phyloP scores from a whole-genome alignment of 306 rosid genomes.

The Argentina anserina region DNA sequence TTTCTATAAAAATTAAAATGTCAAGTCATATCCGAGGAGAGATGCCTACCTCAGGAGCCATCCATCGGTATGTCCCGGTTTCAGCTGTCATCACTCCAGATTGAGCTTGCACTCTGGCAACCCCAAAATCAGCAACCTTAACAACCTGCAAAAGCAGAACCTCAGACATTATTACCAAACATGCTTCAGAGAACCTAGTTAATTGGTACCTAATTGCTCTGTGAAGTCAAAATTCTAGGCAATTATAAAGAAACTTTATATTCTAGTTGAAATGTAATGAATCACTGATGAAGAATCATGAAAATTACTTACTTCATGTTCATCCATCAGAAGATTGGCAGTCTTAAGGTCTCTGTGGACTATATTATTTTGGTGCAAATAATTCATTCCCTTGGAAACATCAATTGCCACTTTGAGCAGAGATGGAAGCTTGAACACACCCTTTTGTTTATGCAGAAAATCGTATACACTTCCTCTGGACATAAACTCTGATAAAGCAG shows the following conservation, averaged over 20 bases:
- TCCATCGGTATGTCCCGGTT: conserved; percentile 99
- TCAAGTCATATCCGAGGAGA: no score
- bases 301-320: conserved; percentile 69
- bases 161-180: neutral
- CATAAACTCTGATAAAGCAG: conserved; percentile 80
- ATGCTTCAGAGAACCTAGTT: neutral
- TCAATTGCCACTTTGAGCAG: conserved; percentile 90
- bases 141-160: conserved; percentile 61
- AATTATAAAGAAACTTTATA: conserved; percentile 9
- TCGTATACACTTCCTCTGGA: conserved; percentile 90
- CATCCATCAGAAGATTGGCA: conserved; percentile 99
- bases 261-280: conserved; percentile 8
- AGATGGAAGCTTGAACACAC: conserved; percentile 85
- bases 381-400: conserved; percentile 94
- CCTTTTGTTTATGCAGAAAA: conserved; percentile 92
- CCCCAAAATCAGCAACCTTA: conserved; percentile 99
- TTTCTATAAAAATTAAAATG: no score
- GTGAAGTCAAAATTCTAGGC: neutral
- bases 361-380: conserved; percentile 96
- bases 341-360: conserved; percentile 99
- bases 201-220: neutral
- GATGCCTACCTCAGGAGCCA: conserved; percentile 95
- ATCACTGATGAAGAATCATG: conserved; percentile 24
- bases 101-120: conserved; percentile 92
- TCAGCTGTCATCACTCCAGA: conserved; percentile 99